These are phyloP conservation scores for Cenchrus purpureus DNA, from an alignment of 176 grass and related monocot species.

Conservation along the genomic window DNA sequence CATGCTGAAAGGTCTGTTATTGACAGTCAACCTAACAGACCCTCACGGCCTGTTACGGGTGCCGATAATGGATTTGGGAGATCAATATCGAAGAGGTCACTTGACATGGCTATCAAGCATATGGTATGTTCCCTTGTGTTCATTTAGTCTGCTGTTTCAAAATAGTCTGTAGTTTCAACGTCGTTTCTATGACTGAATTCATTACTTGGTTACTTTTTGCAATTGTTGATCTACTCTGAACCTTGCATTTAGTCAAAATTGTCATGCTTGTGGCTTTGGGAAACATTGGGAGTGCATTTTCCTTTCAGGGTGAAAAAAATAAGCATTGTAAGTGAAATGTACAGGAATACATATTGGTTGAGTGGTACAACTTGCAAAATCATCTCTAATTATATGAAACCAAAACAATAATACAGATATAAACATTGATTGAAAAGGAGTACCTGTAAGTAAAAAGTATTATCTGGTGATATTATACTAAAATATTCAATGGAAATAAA, in stretches of 20 bases:
- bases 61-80: slow-evolving; percentile 91
- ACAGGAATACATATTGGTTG: neutral
- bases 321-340: neutral
- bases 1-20: slow-evolving; percentile 51
- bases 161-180: neutral
- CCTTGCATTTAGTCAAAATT: slow-evolving; percentile 7
- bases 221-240: neutral
- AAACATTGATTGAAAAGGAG: neutral
- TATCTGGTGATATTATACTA: neutral
- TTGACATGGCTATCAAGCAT: slow-evolving; percentile 97
- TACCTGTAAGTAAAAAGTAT: neutral
- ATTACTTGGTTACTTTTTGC: neutral
- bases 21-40: slow-evolving; percentile 62
- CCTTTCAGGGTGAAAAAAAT: slow-evolving; percentile 8
- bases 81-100: slow-evolving; percentile 95
- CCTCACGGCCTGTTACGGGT: slow-evolving; percentile 39
- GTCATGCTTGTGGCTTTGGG: neutral
- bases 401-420: neutral
- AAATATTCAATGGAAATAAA: neutral
- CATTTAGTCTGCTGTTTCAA: neutral
- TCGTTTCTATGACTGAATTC: neutral
- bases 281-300: slow-evolving; percentile 14
- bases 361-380: neutral
- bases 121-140: slow-evolving; percentile 70
- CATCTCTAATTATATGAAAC: neutral